Conservation (phyloP, 495 filamentous ascomycete species). For the Tetracladium setigerum region DNA sequence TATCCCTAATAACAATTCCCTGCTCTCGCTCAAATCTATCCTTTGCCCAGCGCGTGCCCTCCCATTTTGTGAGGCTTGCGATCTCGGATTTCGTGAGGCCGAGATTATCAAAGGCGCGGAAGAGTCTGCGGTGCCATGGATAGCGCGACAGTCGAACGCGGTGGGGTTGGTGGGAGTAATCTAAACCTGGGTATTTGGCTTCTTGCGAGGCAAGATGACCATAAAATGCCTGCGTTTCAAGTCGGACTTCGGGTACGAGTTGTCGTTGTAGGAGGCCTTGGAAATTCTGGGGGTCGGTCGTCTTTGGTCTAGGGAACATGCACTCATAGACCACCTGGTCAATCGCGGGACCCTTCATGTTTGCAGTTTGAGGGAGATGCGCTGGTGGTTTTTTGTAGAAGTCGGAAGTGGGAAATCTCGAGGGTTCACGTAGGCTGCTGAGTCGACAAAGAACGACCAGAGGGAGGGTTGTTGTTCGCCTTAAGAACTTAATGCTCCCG, state of each 20-base stretch:
- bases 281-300: slow-evolving; percentile 44
- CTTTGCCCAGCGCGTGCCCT: slow-evolving; percentile 86
- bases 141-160: slow-evolving; percentile 77
- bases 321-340: slow-evolving; percentile 47
- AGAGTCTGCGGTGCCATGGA: slow-evolving; percentile 72
- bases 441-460: too few relatives aligned
- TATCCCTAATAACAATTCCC: slow-evolving; percentile 64
- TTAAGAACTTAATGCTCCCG: too few relatives aligned
- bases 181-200: slow-evolving; percentile 84
- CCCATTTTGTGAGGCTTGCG: slow-evolving; percentile 74
- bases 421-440: too few relatives aligned
- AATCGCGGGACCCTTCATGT: slow-evolving; percentile 44
- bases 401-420: too few relatives aligned
- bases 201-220: slow-evolving; percentile 77
- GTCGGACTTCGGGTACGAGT: slow-evolving; percentile 82
- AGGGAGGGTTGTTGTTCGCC: too few relatives aligned
- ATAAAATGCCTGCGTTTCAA: slow-evolving; percentile 80
- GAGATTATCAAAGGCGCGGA: slow-evolving; percentile 74
- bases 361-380: too few relatives aligned
- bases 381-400: too few relatives aligned
- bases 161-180: slow-evolving; percentile 75
- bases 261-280: slow-evolving; percentile 45
- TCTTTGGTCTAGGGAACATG: slow-evolving; percentile 45
- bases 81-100: slow-evolving; percentile 74
- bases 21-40: slow-evolving; percentile 78